Evolutionary conservation across 306 rosid species (phyloP), one percentile per base, ranked within the genome.

Genomic region (Canavalia ensiformis): DNA sequence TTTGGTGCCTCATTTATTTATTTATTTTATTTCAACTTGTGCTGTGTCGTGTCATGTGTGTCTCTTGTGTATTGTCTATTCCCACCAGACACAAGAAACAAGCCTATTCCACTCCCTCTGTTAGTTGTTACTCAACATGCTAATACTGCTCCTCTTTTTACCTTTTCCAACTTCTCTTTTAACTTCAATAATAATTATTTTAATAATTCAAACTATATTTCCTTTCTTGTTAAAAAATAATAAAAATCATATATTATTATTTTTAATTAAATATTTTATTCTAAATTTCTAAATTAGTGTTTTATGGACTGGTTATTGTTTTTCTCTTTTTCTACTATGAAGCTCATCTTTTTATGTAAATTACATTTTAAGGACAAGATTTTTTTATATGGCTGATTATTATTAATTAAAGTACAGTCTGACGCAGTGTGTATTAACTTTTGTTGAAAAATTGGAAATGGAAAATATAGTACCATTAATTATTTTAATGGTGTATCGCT

Each of bases 11-110:
- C 0, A 9, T 37, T 77, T 34, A 5, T 13, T 5, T 72, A 4
- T 71, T n/a, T 55, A 34, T 49, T 77, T 35, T 7, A 50, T 56
- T 75, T 59, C 86, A 76, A 83, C 60, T 83, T 83, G 82, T 44
- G 49, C 5, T 41, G 50, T 82, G 86, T 59, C 73, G 68, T 68
- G 78, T 76, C 78, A 51, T 70, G 45, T 70, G 86, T 75, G 86
- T 76, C 72, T 35, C 44, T 69, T 76, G 18, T 70, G 82, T 49
- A n/a, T 70, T 76, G 86, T 76, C 79, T 76, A 70, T 76, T 70
- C 68, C 82, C 72, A 70, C 78, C 34, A 33, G 62, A 70, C 74
- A 76, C 28, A 51, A 46, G 79, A 75, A 82, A 69, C 74, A 83
- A 70, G 73, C 50, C 78, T 52, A 49, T 50, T 75, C 59, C 29